Evolutionary conservation across 176 grass and related monocot species (phyloP), one percentile per base, ranked within the genome.

Genomic region (Tillandsia fasciculata): DNA sequence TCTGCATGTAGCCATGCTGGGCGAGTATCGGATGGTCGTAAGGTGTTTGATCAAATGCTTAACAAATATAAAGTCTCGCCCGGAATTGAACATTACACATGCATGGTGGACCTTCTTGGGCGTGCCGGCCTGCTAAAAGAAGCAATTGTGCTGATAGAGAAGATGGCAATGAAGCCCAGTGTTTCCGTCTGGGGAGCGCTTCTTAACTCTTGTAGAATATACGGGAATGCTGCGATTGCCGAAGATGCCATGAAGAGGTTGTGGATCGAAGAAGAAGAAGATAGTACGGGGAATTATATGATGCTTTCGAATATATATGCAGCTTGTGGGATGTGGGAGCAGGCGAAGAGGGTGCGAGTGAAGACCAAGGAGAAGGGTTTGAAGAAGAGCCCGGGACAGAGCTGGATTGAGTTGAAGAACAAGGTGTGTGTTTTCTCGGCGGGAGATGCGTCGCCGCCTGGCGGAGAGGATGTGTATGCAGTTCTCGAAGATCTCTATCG

Each of bases 271-370:
- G 67, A 84, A 48, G 67, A 84, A 48, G 67, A 18, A 2, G 63
- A 69, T 12, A 52, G 12, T 52, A 75, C 82, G 2, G 82, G 89
- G 50, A 87, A 80, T 64, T 80, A 77, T 67, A 83, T 68, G 73
- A 65, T 91, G 66, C 76, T 87, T 42, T 85, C 73, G 1, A 91
- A 91, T 58, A 64, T 87, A 50, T 87, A 91, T 54, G 89, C 85
- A 6, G 48, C 56, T 2, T 74, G 82, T 8, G 73, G 85, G 58
- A 87, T 78, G 89, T 91, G 89, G 82, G 70, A 85, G 10, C 73
- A 91, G 0, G 72, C 73, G 0, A 84, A 78, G 68, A 85, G 79
- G 65, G 76, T 87, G 61, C 84, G 85, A 77, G 27, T 85, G 76
- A 84, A 82, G 82, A 80, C 79, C 1, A 91, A 74, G 9, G 70